These are phyloP conservation scores for Venustampulla echinocandica DNA, from an alignment of 495 filamentous ascomycete species.

Conservation along the genomic window DNA sequence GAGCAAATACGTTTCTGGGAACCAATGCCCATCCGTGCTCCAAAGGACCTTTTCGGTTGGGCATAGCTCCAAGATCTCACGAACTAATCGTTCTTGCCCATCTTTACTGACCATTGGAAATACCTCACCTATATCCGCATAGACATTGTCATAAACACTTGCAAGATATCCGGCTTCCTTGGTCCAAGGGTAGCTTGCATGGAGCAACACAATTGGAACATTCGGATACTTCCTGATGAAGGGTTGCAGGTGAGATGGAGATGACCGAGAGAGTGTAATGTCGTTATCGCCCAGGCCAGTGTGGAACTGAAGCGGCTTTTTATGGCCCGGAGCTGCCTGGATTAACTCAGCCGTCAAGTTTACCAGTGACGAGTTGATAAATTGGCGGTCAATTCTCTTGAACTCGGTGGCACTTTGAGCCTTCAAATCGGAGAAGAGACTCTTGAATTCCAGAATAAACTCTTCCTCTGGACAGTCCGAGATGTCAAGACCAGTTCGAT, in stretches of 20 bases:
- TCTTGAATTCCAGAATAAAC: conserved; percentile 18
- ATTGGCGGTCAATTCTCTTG: conserved; percentile 14
- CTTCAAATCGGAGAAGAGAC: conserved; percentile 2
- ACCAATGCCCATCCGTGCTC: conserved; percentile 79
- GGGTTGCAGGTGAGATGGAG: conserved; percentile 67
- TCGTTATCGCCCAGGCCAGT: conserved; percentile 83
- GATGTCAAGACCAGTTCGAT: conserved; percentile 66
- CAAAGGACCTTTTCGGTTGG: conserved; percentile 73
- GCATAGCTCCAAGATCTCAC: conserved; percentile 66
- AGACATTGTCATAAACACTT: conserved; percentile 71
- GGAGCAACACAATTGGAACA: conserved; percentile 71
- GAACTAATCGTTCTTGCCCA: conserved; percentile 65
- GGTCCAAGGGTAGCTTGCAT: conserved; percentile 79
- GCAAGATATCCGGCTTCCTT: conserved; percentile 77
- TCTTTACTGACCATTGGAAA: conserved; percentile 76
- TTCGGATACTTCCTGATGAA: conserved; percentile 61
- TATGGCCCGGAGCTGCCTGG: conserved; percentile 28
- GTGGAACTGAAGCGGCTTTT: conserved; percentile 80
- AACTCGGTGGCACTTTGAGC: conserved; percentile 4
- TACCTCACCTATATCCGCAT: conserved; percentile 78
- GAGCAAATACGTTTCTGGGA: conserved; percentile 75
- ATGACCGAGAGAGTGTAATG: conserved; percentile 58
- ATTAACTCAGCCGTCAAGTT: conserved; percentile 45
- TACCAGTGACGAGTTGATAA: conserved; percentile 28
- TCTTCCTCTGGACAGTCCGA: neutral